Conservation (phyloP, 805 yeast genomes). For the Scheffersomyces lignosus region DNA sequence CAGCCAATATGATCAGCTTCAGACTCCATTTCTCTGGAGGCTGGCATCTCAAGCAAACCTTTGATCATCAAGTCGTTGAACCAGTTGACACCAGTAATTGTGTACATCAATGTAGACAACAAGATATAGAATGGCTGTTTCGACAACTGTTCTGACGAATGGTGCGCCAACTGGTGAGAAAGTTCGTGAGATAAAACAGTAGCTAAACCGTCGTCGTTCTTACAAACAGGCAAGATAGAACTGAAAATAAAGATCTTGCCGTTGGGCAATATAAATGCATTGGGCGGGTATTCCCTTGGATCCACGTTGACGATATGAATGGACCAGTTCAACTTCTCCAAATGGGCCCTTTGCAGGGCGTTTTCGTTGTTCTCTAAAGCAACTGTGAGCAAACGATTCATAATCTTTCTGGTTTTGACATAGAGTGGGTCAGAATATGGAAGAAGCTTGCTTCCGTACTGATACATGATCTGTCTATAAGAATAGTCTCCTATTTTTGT, state of each 20-base stretch:
- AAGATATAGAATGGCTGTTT: slow-evolving; percentile 68
- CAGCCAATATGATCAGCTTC: slow-evolving; percentile 96
- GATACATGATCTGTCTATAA: slow-evolving; percentile 58
- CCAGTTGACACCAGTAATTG: slow-evolving; percentile 58
- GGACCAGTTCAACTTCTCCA: slow-evolving; percentile 61
- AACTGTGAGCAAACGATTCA: slow-evolving; percentile 61
- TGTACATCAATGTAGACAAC: slow-evolving; percentile 52
- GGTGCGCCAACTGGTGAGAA: slow-evolving; percentile 93
- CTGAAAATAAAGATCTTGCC: slow-evolving; percentile 92
- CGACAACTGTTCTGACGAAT: slow-evolving; percentile 80
- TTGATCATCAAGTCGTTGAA: slow-evolving; percentile 54
- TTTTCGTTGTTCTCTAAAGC: slow-evolving; percentile 41
- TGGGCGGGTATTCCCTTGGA: slow-evolving; percentile 76
- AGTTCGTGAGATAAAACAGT: slow-evolving; percentile 92
- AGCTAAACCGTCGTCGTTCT: slow-evolving; percentile 89
- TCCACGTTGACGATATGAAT: slow-evolving; percentile 68
- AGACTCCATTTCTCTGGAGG: slow-evolving; percentile 89
- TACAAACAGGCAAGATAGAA: slow-evolving; percentile 74
- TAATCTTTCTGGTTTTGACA: slow-evolving; percentile 55
- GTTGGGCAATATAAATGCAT: slow-evolving; percentile 94
- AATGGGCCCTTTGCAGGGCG: slow-evolving; percentile 34
- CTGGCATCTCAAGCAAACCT: slow-evolving; percentile 70
- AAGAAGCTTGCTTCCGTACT: slow-evolving; percentile 53
- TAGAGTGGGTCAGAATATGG: slow-evolving; percentile 66
- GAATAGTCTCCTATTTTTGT: slow-evolving; percentile 58